A percentile compares a stretch with the other conserved stretches of the same genome.
Conservation (phyloP, 768 basidiomycete genomes). For the Tephrocybe sp. region DNA sequence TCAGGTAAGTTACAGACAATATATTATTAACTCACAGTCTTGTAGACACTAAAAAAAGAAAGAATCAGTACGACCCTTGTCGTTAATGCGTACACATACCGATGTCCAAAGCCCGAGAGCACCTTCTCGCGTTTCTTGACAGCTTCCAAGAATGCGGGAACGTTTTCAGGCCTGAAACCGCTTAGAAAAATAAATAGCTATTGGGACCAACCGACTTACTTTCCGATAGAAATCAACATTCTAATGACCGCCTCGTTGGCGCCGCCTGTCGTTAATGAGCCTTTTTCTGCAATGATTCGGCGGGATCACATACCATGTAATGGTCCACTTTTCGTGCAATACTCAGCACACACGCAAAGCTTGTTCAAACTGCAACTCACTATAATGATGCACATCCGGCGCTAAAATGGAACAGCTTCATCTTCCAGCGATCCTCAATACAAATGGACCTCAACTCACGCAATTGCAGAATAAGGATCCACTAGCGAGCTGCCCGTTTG, state of each 20-base stretch:
- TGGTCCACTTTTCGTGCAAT: conserved; percentile 70
- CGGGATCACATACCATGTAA: conserved; percentile 51
- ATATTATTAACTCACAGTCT: conserved; percentile 48
- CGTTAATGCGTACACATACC: conserved; percentile 38
- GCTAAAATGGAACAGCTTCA: conserved; percentile 29
- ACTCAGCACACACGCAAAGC: background rate
- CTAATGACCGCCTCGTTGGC: conserved; percentile 95
- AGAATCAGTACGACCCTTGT: background rate
- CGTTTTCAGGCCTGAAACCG: conserved; percentile 65
- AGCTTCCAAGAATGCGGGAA: conserved; percentile 80
- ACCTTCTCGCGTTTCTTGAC: conserved; percentile 90
- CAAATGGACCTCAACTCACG: conserved; percentile 41
- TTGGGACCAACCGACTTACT: conserved; percentile 42
- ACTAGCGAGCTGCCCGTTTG: conserved; percentile 89
- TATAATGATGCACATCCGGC: conserved; percentile 89
- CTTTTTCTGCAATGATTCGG: conserved; percentile 4
- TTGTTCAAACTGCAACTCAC: conserved; percentile 51
- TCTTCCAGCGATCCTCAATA: background rate
- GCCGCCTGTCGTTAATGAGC: conserved; percentile 58
- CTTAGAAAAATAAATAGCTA: background rate
- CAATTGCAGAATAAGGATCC: conserved; percentile 86
- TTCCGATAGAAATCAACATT: conserved; percentile 88
- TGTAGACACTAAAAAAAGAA: conserved; percentile 55
- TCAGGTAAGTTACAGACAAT: background rate
- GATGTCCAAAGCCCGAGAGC: conserved; percentile 88